Evolutionary conservation across 148 eudicot genomes (phyloP), one percentile per base, ranked within the genome.

Genomic region (Drosera capensis): DNA sequence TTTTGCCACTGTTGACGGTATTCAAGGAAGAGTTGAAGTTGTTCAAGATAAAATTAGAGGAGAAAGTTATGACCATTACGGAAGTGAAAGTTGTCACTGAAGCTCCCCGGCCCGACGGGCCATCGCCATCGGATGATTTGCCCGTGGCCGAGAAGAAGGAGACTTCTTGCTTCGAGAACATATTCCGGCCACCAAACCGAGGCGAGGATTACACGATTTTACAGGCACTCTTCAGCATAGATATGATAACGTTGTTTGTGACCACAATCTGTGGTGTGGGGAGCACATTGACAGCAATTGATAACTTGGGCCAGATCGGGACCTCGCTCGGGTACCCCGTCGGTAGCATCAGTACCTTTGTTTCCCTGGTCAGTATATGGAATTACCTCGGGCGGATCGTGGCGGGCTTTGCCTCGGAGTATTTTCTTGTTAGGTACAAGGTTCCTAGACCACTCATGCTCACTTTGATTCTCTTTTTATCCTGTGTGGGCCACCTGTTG

Each of bases 331-430:
- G 70, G 14, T 66, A 66, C 48, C 61, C 70, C 13, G 12, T 41
- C n/a, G 43, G 22, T 6, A 54, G 57, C 43, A 49, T 59, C 43
- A 49, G 42, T 48, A 54, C 65, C 7, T 66, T 66, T 1, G 52
- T 66, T 13, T 59, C 70, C n/a, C 28, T 66, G 3, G 52, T 66
- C 0, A 66, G 65, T 53, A 66, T 66, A 49, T 66, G 70, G 70
- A 66, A 66, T 34, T 66, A 66, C 48, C 12, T 59, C 8, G 70
- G 70, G 1, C 65, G 70, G 19, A 60, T 66, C 9, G 23, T 30
- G 7, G 2, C 57, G 3, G 70, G 70, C 9, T 59, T 48, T 20
- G 57, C 13, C 3, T 66, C 70, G 0, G 70, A 66, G 30, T 25
- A 48, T 29, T 24, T 59, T 12, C 23, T 66, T 8, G 35, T 14